These are phyloP conservation scores for Discostella stelligeroides DNA, from an alignment of 108 stramenopile species.

Conservation along the genomic window DNA sequence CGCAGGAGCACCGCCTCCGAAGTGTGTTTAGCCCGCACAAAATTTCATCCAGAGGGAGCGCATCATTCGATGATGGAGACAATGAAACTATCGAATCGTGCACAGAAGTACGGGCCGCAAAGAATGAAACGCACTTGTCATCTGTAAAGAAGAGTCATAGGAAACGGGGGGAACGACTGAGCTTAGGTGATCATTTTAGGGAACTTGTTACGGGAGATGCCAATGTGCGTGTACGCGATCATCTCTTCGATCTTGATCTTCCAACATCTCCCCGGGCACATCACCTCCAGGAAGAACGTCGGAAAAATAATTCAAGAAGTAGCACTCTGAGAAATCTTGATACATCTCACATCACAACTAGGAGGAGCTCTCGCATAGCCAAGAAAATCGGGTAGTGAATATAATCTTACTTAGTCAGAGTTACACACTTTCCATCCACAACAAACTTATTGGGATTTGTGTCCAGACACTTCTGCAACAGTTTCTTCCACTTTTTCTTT, in stretches of 20 bases:
- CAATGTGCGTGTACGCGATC: conserved; percentile 52
- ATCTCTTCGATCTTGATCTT: conserved; percentile 53
- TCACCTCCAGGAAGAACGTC: neutral
- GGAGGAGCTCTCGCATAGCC: conserved; percentile 36
- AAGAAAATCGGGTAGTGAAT: conserved; percentile 2
- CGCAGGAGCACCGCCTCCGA: conserved; percentile 24
- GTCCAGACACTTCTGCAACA: conserved; percentile 32
- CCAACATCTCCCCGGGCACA: conserved; percentile 26
- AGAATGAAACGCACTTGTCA: neutral
- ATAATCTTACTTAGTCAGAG: conserved; percentile 17
- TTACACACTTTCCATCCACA: conserved; percentile 43
- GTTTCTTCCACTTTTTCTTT: conserved; percentile 27
- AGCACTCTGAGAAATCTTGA: neutral
- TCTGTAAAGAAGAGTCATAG: neutral
- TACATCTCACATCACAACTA: conserved; percentile 22
- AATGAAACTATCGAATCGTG: neutral
- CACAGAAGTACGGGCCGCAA: neutral
- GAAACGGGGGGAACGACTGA: conserved; percentile 40
- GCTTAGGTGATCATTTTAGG: conserved; percentile 46
- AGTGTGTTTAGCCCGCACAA: neutral
- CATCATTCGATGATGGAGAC: neutral
- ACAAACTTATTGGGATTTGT: conserved; percentile 43
- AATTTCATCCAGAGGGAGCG: conserved; percentile 1
- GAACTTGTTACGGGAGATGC: conserved; percentile 55
- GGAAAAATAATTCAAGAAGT: neutral